Evolutionary conservation across 768 basidiomycete species (phyloP).

Genomic region (Termitomyces titanicus): DNA sequence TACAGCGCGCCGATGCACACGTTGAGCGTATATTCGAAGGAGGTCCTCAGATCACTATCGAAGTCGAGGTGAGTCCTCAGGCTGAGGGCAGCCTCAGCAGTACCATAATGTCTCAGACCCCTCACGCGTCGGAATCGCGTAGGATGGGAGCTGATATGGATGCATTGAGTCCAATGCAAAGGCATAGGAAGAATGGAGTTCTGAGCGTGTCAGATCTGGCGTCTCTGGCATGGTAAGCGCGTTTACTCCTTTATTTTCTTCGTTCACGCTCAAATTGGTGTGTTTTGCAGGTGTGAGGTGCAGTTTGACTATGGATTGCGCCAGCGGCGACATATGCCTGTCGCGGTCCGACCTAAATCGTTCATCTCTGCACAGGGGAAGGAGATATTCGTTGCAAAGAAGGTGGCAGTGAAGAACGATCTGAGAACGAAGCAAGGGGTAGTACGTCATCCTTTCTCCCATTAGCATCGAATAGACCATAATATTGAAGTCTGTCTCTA

Average conservation of each 20-base stretch:
- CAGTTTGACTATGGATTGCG: constrained; percentile 75
- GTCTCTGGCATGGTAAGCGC: constrained; percentile 56
- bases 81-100: background rate
- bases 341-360: constrained; percentile 47
- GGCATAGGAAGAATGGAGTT: constrained; percentile 40
- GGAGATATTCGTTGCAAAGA: constrained; percentile 48
- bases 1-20: constrained; percentile 44
- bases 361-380: constrained; percentile 61
- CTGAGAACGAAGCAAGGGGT: constrained; percentile 47
- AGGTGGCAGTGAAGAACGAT: constrained; percentile 54
- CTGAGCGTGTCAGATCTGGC: constrained; percentile 65
- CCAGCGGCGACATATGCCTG: constrained; percentile 46
- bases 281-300: constrained; percentile 65
- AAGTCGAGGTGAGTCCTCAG: constrained; percentile 23
- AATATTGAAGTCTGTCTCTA: background rate
- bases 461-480: background rate
- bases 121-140: background rate
- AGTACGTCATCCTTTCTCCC: constrained; percentile 31
- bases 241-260: background rate
- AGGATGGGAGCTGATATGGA: background rate
- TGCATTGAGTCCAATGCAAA: constrained; percentile 31
- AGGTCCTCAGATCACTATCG: constrained; percentile 32
- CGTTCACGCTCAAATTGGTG: background rate
- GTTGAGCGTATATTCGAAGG: constrained; percentile 16
- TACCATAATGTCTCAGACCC: background rate